phyloP scores from a whole-genome alignment of 2,329 filamentous ascomycete genomes.

The Cladophialophora exuberans region DNA sequence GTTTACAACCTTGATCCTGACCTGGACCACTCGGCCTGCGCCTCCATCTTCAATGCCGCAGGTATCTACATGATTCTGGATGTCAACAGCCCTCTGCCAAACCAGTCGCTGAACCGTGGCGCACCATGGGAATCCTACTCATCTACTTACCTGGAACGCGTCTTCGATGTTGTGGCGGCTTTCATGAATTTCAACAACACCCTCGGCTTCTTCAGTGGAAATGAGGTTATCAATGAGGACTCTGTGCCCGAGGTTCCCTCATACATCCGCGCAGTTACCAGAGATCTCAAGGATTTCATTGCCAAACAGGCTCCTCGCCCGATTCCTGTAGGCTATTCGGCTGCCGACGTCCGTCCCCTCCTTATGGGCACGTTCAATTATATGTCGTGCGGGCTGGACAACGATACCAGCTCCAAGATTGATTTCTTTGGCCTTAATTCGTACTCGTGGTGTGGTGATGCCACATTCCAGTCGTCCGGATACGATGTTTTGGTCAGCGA shows the following conservation, averaged over 20 bases:
- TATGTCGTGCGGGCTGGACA: constrained; percentile 58
- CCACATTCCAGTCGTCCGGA: constrained; percentile 57
- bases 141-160: constrained; percentile 58
- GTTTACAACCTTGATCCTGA: constrained; percentile 66
- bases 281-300: constrained; percentile 72
- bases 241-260: constrained; percentile 57
- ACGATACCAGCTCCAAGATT: constrained; percentile 55
- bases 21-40: constrained; percentile 64
- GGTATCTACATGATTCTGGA: constrained; percentile 70
- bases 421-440: constrained; percentile 71
- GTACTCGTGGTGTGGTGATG: constrained; percentile 69
- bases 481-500: constrained; percentile 62
- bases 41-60: constrained; percentile 66
- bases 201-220: constrained; percentile 68
- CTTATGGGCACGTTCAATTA: constrained; percentile 65
- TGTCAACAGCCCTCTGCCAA: constrained; percentile 63
- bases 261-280: constrained; percentile 65
- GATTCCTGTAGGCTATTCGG: constrained; percentile 71
- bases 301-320: constrained; percentile 57
- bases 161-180: constrained; percentile 66
- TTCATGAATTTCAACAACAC: constrained; percentile 70
- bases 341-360: constrained; percentile 65
- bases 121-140: constrained; percentile 61
- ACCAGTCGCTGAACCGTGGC: constrained; percentile 60
- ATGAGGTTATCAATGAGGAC: constrained; percentile 69